phyloP scores from a whole-genome alignment of 2,329 filamentous ascomycete genomes.

The Phoma sp. region DNA sequence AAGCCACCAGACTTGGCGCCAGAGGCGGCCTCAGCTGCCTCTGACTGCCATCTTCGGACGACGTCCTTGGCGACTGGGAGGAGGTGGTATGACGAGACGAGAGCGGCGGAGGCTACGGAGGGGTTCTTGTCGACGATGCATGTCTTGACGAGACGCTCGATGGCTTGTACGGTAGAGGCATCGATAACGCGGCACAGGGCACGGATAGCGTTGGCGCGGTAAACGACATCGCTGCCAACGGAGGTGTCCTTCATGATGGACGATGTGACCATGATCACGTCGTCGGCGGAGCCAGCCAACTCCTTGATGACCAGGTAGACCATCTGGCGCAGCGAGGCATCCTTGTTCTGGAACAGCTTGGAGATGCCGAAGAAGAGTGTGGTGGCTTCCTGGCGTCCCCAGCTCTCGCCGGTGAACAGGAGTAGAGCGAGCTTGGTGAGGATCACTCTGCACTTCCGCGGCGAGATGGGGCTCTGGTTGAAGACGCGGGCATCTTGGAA shows the following conservation, averaged over 20 bases:
- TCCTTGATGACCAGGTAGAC: constrained; percentile 98
- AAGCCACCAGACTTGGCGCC: constrained; percentile 90
- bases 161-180: constrained; percentile 94
- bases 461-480: constrained; percentile 96
- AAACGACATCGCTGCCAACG: constrained; percentile 81
- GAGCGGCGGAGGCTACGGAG: constrained; percentile 91
- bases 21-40: constrained; percentile 95
- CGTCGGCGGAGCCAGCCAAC: constrained; percentile 90
- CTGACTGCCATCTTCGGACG: constrained; percentile 96
- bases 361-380: constrained; percentile 97
- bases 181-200: constrained; percentile 94
- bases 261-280: constrained; percentile 99
- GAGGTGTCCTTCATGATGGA: constrained; percentile 99
- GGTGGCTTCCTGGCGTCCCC: constrained; percentile 95
- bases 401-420: constrained; percentile 95
- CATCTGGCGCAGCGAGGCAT: constrained; percentile 97
- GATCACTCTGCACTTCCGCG: constrained; percentile 89
- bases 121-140: constrained; percentile 99
- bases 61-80: constrained; percentile 95
- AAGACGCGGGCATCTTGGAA: constrained; percentile 99
- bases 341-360: constrained; percentile 99
- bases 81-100: constrained; percentile 97
- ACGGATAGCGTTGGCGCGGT: constrained; percentile 93
- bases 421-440: constrained; percentile 97
- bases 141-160: constrained; percentile 98